Conservation (phyloP, 306 rosid genomes). For the Dryas drummondii region DNA sequence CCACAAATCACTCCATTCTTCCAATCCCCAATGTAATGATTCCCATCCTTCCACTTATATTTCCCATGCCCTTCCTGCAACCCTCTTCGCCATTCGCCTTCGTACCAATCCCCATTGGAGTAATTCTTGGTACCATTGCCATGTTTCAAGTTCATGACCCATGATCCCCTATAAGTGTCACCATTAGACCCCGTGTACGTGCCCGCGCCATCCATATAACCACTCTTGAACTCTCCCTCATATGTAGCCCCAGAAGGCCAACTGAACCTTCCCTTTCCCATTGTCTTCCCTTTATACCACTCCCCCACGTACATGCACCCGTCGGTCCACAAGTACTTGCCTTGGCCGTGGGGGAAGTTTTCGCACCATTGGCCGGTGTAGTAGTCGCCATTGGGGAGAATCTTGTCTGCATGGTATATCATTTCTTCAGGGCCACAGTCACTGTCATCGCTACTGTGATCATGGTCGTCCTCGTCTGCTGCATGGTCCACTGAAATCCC, state of each 20-base stretch:
- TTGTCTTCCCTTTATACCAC: conserved; percentile 73
- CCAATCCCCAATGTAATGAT: conserved; percentile 79
- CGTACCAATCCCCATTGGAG: conserved; percentile 68
- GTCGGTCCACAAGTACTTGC: conserved; percentile 83
- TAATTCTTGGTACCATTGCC: conserved; percentile 67
- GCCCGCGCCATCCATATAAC: conserved; percentile 81
- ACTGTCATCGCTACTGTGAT: conserved; percentile 23
- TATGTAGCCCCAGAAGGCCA: conserved; percentile 96
- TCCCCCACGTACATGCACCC: conserved; percentile 89
- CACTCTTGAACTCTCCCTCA: conserved; percentile 84
- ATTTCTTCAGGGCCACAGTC: conserved; percentile 31
- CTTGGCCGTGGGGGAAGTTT: conserved; percentile 74
- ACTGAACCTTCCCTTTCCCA: conserved; percentile 80
- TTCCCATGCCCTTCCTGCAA: conserved; percentile 75
- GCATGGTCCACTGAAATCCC: conserved; percentile 43
- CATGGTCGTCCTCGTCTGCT: conserved; percentile 5
- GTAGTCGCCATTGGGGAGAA: conserved; percentile 82
- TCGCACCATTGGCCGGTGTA: conserved; percentile 84
- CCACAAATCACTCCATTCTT: conserved; percentile 70
- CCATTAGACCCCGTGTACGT: conserved; percentile 62
- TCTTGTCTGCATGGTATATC: conserved; percentile 52
- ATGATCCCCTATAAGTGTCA: conserved; percentile 70
- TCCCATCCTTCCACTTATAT: conserved; percentile 74
- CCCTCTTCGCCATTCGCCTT: conserved; percentile 77
- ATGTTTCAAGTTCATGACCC: conserved; percentile 80